These are phyloP conservation scores for Pelargonium myrrhifolium DNA, from an alignment of 441 rosid genomes.

Conservation along the genomic window DNA sequence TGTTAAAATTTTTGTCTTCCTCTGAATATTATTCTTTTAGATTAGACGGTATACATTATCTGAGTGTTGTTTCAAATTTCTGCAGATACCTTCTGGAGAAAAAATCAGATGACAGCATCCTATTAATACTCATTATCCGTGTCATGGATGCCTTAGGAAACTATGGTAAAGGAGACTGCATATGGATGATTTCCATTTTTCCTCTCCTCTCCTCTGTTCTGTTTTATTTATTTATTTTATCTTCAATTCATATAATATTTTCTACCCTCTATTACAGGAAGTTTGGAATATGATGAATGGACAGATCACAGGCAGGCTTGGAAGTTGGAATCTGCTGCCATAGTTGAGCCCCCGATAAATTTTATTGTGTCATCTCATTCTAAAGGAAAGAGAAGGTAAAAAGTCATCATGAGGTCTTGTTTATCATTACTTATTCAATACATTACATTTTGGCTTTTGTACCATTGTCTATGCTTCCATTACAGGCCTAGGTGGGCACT, in stretches of 20 bases:
- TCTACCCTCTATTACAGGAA: slow-evolving; percentile 48
- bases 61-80: slow-evolving; percentile 26
- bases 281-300: slow-evolving; percentile 97
- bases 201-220: neutral
- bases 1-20: slow-evolving; percentile 23
- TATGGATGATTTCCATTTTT: slow-evolving; percentile 18
- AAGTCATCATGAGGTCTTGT: slow-evolving; percentile 14
- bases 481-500: slow-evolving; percentile 99
- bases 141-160: slow-evolving; percentile 96
- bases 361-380: slow-evolving; percentile 80
- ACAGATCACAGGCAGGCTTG: slow-evolving; percentile 97
- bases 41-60: slow-evolving; percentile 15
- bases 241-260: slow-evolving; percentile 10
- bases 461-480: slow-evolving; percentile 20
- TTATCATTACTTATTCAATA: slow-evolving; percentile 12
- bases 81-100: slow-evolving; percentile 81
- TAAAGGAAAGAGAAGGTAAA: slow-evolving; percentile 88
- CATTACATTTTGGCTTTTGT: slow-evolving; percentile 11
- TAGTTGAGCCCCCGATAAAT: slow-evolving; percentile 91
- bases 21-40: slow-evolving; percentile 8
- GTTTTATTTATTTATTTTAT: neutral
- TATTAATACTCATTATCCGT: slow-evolving; percentile 79
- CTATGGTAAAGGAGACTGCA: slow-evolving; percentile 54
- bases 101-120: slow-evolving; percentile 98
- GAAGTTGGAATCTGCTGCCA: slow-evolving; percentile 98